Base-by-base conservation (phyloP, 768 basidiomycete species). In the Nidularia sp. region DNA sequence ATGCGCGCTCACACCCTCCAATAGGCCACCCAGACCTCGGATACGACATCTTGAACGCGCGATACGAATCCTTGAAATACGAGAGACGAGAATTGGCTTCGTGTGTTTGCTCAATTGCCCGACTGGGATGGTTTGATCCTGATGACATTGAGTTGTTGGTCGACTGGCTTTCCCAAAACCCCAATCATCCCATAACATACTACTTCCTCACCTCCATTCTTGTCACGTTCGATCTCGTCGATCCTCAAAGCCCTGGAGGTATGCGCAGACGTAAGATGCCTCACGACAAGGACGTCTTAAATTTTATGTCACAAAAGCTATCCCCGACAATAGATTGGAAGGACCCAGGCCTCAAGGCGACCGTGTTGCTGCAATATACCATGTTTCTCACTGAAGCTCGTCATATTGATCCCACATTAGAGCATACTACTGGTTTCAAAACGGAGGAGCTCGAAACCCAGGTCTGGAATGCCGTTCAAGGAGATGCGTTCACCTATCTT, bases 311-410 rank as follows among this genome's bases (percentile, higher is more conserved):
- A 15, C 79, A 70, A 50, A 81, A 80, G 54, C 68, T 89, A 5
- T 70, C 75, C 10, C 61, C 77, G 6, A 58, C 75, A 2, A 68
- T 79, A 2, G 68, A 75, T 12, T 93, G 91, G 90, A 85, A 77
- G 50, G 84, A 87, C 15, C 69, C 76, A 1, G 83, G 84, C 1
- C 68, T 96, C 12, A 89, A 86, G 60, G 85, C 90, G 0, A 76
- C 79, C 1, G 61, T 94, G 4, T 68, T 88, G n/a, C 76, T 97
- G 36, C 90, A 91, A 62, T 95, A 92, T 91, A 88, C 92, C 0
- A 74, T 95, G 53, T 91, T 92, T 66, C 72, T 93, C 57, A 85
- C 90, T 1, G 85, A 90, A 56, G 78, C 83, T 5, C 77, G 91
- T 25, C 84, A 87, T 62, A 78, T 80, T 15, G 83, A 90, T 58